Base-by-base conservation (phyloP, 176 grass and related monocot genomes). In the Rhynchospora tenuis region DNA sequence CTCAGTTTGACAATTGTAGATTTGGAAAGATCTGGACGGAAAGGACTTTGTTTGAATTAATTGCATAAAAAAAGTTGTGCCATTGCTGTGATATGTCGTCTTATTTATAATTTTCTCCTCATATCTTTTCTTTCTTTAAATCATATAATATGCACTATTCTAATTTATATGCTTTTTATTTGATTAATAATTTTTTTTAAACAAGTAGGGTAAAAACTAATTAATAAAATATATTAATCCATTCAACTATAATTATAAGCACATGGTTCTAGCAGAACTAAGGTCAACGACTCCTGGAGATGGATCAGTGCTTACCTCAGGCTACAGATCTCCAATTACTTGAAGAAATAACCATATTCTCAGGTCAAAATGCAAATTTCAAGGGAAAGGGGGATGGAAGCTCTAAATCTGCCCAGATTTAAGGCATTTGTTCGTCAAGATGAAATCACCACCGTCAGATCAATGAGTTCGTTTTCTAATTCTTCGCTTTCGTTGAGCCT, bases 341-440 rank as follows among this genome's bases (percentile, higher is more conserved):
- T 75, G 19, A 51, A 52, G 71, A 54, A 28, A 27, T 82, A 42
- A 11, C 20, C 22, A 58, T 43, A 75, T 60, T 70, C 66, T 10
- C 48, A 61, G 83, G 83, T 84, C 68, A 46, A 71, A 26, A 43
- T 84, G 71, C 13, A 74, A 74, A 59, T 28, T 76, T 11, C 31
- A 52, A 11, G 20, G 67, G 68, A 44, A 58, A 59, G 83, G 83
- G 66, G 83, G n/a, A 55, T 45, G 38, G 19, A 73, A 74, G 28
- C 52, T 50, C 51, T 26, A 84, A 61, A 84, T 75, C 54, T 59
- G 83, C 68, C 68, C 26, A 76, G 13, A 73, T 76, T 84, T 84
- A 59, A 44, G 83, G 83, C 46, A 62, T 44, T 44, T 84, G 83
- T 44, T 38, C 17, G 2, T 8, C 50, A 76, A 27, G 67, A 84